Base-by-base conservation (phyloP, 768 basidiomycete species). In the Russula emetica region DNA sequence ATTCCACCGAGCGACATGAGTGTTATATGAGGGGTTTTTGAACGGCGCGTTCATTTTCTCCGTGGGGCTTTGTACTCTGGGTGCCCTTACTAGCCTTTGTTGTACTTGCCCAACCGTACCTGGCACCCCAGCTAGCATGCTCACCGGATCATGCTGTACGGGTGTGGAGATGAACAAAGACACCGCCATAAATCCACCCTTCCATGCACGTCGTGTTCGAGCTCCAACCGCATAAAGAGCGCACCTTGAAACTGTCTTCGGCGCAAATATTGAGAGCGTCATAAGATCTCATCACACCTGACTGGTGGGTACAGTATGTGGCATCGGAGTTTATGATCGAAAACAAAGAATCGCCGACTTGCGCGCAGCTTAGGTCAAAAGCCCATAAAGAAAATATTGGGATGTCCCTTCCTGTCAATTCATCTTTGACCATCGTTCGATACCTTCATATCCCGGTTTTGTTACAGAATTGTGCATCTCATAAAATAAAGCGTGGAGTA, bases 1-100 rank as follows among this genome's bases (percentile, higher is more conserved):
- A 11, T 22, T 18, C 30, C 28, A 14, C 26, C 42, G 32, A 7
- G 60, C 52, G 51, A 36, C 42, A 61, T 61, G 42, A 34, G 28
- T 40, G 38, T 28, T 11, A 44, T 30, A 13, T 18, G 26, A n/a
- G 10, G 18, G 36, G 8, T 1, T 22, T 60, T 51, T 49, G n/a
- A 42, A 28, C 34, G 45, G 28, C n/a, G 18, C 42, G 30, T 42
- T 14, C 22, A 8, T 32, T 60, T 53, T 53, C 26, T 61, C 30
- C 34, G 32, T 26, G 51, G 40, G 26, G 42, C 26, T 36, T 20
- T 55, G 5, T 32, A 36, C 13, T 11, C 20, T 58, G 3, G 22
- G 20, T 42, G 42, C 53, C 24, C 44, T 44, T 49, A 32, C 53
- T 49, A 55, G 34, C 54, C 54, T 61, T 54, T 55, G 26, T 53